A percentile compares a stretch with the other conserved stretches of the same genome.
phyloP scores from a whole-genome alignment of 1,139 yeast species.

The Magnusiomyces sp. region DNA sequence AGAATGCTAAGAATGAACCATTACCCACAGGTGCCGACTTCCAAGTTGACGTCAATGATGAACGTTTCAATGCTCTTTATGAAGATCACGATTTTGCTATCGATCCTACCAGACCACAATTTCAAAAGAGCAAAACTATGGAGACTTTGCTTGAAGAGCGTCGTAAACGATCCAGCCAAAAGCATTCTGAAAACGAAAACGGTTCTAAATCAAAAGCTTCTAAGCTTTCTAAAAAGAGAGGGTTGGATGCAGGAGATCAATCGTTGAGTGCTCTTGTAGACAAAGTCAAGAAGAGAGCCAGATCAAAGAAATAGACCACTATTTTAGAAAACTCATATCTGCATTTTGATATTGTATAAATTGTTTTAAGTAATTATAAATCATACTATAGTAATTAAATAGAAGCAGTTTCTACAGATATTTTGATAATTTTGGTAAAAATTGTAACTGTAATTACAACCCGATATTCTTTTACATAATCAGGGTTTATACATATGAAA shows the following conservation, averaged over 20 bases:
- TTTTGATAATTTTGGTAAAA: too few relatives aligned
- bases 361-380: too few relatives aligned
- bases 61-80: conserved; percentile 80
- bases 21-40: conserved; percentile 19
- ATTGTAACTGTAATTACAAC: too few relatives aligned
- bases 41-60: conserved; percentile 68
- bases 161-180: conserved; percentile 40
- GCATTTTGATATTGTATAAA: too few relatives aligned
- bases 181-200: conserved; percentile 4
- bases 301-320: background rate
- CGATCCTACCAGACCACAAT: conserved; percentile 73
- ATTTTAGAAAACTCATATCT: too few relatives aligned
- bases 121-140: conserved; percentile 82
- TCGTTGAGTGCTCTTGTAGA: conserved; percentile 21
- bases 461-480: too few relatives aligned
- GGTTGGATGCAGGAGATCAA: conserved; percentile 14
- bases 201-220: conserved; percentile 6
- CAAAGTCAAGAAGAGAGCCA: conserved; percentile 23
- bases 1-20: conserved; percentile 43
- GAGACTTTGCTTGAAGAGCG: conserved; percentile 70
- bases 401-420: too few relatives aligned
- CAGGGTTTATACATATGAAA: too few relatives aligned
- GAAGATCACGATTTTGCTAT: conserved; percentile 88
- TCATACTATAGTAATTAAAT: too few relatives aligned
- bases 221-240: conserved; percentile 15